Base-by-base conservation (phyloP, 352 stramenopile genomes). In the Vaucheria bursata region DNA sequence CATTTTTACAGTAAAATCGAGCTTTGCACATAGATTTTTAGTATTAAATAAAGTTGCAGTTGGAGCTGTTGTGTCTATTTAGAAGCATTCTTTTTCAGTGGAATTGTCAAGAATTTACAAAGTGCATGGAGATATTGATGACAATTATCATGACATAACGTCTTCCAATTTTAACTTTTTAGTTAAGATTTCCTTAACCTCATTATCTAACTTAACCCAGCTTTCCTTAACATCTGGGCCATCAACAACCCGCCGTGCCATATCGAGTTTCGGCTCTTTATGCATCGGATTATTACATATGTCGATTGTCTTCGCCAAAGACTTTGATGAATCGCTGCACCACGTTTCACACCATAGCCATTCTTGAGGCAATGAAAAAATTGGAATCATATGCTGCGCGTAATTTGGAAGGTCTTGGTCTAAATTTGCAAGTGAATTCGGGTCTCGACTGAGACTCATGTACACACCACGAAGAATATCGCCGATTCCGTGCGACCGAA, bases 281-380 rank as follows among this genome's bases (percentile, higher is more conserved):
- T 98, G 94, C 82, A 97, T 64, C 1, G 97, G 97, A 84, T 99
- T 99, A 87, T 99, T 99, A 87, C 97, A 99, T 71, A 99, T 86
- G 85, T 99, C 97, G 82, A 99, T 99, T 1, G 97, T 99, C 88
- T 99, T 99, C 31, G 96, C 94, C 5, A 88, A 75, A 7, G 84
- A 88, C 85, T 99, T 99, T 12, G 92, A 97, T 74, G 97, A 93
- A 70, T 99, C 95, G 73, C 90, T 97, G 88, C 97, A 99, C 97
- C 97, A 99, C 31, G 90, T 95, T 82, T 99, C 97, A 83, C 97
- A 99, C 97, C 97, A 99, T 4, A 99, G 89, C 97, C 97, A 99
- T 81, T 99, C 96, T 77, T 96, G 90, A 32, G 95, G 87, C 38
- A 99, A 86, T 38, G 92, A 98, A 80, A 97, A 96, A 66, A 99